A percentile compares a stretch with the other conserved stretches of the same genome.
Evolutionary conservation across 768 basidiomycete species (phyloP).

Genomic region (Auriscalpium orientale): DNA sequence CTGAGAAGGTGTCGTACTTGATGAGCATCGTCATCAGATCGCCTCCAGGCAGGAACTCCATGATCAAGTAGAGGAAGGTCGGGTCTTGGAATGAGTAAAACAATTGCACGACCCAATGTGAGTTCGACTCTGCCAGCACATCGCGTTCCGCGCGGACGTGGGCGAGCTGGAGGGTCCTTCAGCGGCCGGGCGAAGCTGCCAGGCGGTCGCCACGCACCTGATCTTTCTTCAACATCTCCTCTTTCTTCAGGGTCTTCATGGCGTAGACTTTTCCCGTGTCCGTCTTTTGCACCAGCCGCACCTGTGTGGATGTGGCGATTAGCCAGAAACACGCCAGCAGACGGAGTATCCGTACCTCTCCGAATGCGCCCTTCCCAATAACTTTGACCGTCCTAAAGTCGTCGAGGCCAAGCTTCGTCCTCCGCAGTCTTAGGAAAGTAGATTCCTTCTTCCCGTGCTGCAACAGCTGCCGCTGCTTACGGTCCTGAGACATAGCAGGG

Average conservation of each 20-base stretch:
- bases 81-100: conserved; percentile 98
- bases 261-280: conserved; percentile 99
- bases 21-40: conserved; percentile 99
- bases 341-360: conserved; percentile 56
- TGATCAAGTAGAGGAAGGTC: conserved; percentile 88
- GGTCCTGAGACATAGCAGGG: conserved; percentile 66
- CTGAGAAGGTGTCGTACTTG: conserved; percentile 98
- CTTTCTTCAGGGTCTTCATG: conserved; percentile 96
- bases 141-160: conserved; percentile 98
- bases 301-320: conserved; percentile 30
- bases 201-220: conserved; percentile 50
- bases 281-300: conserved; percentile 90
- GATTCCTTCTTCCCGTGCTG: conserved; percentile 85
- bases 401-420: conserved; percentile 85
- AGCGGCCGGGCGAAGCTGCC: background rate
- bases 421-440: conserved; percentile 76
- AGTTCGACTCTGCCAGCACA: conserved; percentile 91
- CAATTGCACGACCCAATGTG: conserved; percentile 93
- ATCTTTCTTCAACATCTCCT: conserved; percentile 99
- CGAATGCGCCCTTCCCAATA: conserved; percentile 98
- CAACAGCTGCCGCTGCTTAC: conserved; percentile 76
- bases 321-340: background rate
- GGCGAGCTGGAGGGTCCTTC: conserved; percentile 57
- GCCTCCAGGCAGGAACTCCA: conserved; percentile 98
- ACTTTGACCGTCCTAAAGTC: conserved; percentile 98